Evolutionary conservation across 768 basidiomycete species (phyloP).

Genomic region (Omphalotus guepiniiformis): DNA sequence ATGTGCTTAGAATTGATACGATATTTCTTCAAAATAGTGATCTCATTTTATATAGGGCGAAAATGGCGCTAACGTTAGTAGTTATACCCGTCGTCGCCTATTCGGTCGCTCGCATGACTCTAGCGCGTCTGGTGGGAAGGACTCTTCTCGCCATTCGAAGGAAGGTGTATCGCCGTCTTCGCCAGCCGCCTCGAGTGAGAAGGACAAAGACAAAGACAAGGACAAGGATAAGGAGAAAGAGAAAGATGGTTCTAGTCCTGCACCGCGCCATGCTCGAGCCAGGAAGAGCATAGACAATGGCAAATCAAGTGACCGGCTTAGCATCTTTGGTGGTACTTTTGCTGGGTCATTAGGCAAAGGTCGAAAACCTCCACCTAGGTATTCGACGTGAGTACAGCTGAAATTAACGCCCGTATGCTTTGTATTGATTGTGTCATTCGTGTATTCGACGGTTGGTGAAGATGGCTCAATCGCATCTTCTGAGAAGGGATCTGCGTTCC

Average conservation of each 20-base stretch:
- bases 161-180: constrained; percentile 17
- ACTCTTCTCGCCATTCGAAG: constrained; percentile 18
- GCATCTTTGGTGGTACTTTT: constrained; percentile 76
- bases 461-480: constrained; percentile 37
- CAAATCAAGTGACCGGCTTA: constrained; percentile 56
- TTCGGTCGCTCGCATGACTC: constrained; percentile 64
- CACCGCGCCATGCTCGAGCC: constrained; percentile 33
- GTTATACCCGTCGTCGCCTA: constrained; percentile 47
- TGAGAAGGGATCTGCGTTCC: constrained; percentile 31
- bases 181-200: constrained; percentile 21
- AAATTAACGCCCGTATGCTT: too few relatives aligned
- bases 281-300: constrained; percentile 49
- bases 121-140: constrained; percentile 19
- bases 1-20: constrained; percentile 22
- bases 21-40: constrained; percentile 1
- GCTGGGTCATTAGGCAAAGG: constrained; percentile 56
- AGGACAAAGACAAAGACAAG: constrained; percentile 27
- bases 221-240: constrained; percentile 31
- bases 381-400: constrained; percentile 56
- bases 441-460: constrained; percentile 20
- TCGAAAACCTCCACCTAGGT: constrained; percentile 80
- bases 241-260: constrained; percentile 23
- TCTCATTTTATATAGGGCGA: constrained; percentile 42
- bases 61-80: too few relatives aligned
- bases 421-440: not conserved